These are phyloP conservation scores for Opeltia flavorubescens DNA, from an alignment of 495 filamentous ascomycete genomes.

Conservation along the genomic window DNA sequence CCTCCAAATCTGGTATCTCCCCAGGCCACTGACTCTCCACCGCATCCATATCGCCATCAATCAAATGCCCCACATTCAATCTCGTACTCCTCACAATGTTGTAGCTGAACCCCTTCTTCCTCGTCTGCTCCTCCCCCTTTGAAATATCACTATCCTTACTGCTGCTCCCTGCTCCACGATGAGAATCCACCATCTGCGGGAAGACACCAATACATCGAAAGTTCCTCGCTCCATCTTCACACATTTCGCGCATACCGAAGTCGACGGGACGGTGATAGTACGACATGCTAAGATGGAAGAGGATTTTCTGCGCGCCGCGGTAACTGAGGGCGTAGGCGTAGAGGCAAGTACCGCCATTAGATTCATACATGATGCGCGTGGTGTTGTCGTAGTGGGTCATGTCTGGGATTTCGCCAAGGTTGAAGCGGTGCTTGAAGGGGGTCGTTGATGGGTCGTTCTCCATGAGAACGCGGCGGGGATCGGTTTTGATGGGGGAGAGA, in stretches of 20 bases:
- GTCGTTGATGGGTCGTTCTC: conserved; percentile 18
- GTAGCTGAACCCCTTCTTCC: conserved; percentile 27
- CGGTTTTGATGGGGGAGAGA: conserved; percentile 16
- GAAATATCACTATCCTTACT: conserved; percentile 14
- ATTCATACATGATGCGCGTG: conserved; percentile 33
- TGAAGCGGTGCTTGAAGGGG: conserved; percentile 1
- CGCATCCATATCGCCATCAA: conserved; percentile 1
- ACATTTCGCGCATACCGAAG: conserved; percentile 32
- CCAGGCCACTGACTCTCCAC: conserved; percentile 8
- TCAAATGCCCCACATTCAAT: conserved; percentile 8
- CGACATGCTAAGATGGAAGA: conserved; percentile 31
- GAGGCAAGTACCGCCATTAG: conserved; percentile 33
- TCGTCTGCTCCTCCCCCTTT: conserved; percentile 4
- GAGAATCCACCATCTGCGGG: conserved; percentile 32
- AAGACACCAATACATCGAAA: conserved; percentile 31
- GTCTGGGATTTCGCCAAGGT: conserved; percentile 7
- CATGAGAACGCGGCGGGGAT: conserved; percentile 13
- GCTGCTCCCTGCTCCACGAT: conserved; percentile 25
- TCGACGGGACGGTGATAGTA: conserved; percentile 31
- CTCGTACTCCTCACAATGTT: conserved; percentile 31
- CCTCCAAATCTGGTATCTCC: conserved; percentile 2
- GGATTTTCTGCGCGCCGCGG: conserved; percentile 35
- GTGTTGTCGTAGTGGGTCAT: conserved; percentile 20
- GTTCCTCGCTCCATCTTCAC: conserved; percentile 18
- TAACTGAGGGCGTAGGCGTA: conserved; percentile 41